Evolutionary conservation across 768 basidiomycete species (phyloP), one percentile per base, ranked within the genome.

Genomic region (Xerocomus spinulosus): DNA sequence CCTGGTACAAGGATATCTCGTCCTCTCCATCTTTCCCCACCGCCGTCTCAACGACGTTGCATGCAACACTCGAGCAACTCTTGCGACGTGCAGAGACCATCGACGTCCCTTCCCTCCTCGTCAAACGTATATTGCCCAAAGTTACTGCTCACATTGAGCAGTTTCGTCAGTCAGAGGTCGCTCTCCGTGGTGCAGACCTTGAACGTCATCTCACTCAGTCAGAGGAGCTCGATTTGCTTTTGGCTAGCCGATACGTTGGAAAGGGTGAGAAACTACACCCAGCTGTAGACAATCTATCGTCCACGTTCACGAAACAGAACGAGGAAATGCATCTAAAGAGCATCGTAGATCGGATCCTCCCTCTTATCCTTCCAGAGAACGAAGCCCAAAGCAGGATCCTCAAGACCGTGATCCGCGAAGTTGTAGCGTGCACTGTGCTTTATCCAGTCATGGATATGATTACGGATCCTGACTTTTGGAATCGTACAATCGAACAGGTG

Each of bases 401-500:
- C 39, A 79, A 70, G 50, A 78, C 87, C 30, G 82, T 89, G 14
- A 81, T 82, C 3, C 72, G 92, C 38, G 96, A 99, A 68, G 78
- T 97, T 55, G 72, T 86, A 1, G 79, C 87, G 4, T 94, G 91
- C 61, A 74, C 85, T 2, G 81, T 95, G 3, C 60, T 97, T 33
- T 83, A 87, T 60, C 93, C 95, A 12, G 67, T 95, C 45, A 83
- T 95, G 75, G 91, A 97, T 41, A 90, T 95, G 85, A 62, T 97
- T 29, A 77, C 87, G 24, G 96, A 99, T 64, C 91, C 93, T 5
- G 96, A 99, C 66, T 96, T 96, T 55, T 97, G 93, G 93, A 99
- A 99, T 70, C 76, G 82, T 49, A 79, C 81, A 30, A 88, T 97
- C 42, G 94, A 97, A 66, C 85, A 93, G 70, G 81, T 90, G 71